Conservation (phyloP, 441 rosid genomes). For the Erodium trifolium region DNA sequence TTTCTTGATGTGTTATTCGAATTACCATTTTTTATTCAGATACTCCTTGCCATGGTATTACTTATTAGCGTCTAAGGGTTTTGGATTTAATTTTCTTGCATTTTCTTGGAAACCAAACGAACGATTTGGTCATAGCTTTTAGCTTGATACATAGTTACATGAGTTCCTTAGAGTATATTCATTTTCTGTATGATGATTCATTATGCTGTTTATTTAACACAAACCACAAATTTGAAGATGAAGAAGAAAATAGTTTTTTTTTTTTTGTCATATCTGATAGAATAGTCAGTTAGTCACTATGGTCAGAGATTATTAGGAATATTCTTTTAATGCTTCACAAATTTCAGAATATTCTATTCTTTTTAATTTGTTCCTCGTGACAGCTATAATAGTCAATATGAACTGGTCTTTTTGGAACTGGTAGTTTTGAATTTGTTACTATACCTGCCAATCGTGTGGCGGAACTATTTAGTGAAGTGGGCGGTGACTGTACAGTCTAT, state of each 20-base stretch:
- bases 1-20: not conserved
- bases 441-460: too few relatives aligned
- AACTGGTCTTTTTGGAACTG: not conserved
- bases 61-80: not conserved
- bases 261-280: not conserved
- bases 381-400: not conserved
- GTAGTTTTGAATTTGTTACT: too few relatives aligned
- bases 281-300: too few relatives aligned
- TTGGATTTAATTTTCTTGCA: not conserved
- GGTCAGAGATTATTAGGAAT: not conserved
- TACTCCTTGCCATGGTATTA: too few relatives aligned
- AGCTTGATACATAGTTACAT: not conserved
- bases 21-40: too few relatives aligned
- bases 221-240: not conserved
- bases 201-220: not conserved
- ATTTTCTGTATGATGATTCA: not conserved
- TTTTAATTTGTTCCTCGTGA: not conserved
- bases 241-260: not conserved
- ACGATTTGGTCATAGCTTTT: not conserved
- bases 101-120: constrained; percentile 7
- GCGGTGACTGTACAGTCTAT: not conserved
- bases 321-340: not conserved
- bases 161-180: not conserved
- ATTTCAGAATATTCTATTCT: not conserved
- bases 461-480: not conserved